A percentile compares a stretch with the other conserved stretches of the same genome.
Conservation (phyloP, 306 rosid species). For the Parietaria judaica region DNA sequence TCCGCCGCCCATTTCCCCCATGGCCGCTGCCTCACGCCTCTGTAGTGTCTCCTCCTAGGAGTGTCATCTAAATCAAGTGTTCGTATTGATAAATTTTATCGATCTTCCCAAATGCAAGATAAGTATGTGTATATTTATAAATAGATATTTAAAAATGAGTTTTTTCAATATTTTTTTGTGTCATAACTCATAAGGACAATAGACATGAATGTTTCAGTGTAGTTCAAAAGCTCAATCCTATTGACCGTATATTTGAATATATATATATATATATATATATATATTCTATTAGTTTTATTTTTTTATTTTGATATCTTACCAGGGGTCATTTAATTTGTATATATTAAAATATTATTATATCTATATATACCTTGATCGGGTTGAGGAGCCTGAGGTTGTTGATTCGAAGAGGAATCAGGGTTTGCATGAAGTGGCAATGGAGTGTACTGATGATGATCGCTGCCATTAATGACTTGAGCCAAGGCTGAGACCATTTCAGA, state of each 20-base stretch:
- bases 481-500: conserved; percentile 72
- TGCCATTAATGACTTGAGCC: conserved; percentile 57
- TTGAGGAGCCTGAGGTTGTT: conserved; percentile 28
- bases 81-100: neutral
- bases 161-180: neutral
- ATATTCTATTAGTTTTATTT: neutral
- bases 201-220: neutral
- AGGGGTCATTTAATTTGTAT: neutral
- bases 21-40: conserved; percentile 92
- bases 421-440: conserved; percentile 16
- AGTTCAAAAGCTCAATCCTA: too few species aligned
- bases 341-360: neutral
- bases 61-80: neutral
- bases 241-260: too few species aligned
- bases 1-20: conserved; percentile 96
- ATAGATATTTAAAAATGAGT: too few species aligned
- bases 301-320: too few species aligned
- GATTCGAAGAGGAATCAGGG: conserved; percentile 7
- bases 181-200: neutral
- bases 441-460: neutral
- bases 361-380: conserved; percentile 44
- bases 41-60: conserved; percentile 51
- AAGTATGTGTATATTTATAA: too few species aligned
- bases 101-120: too few species aligned
- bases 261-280: too few species aligned